These are phyloP conservation scores for Suillus subalutaceus DNA, from an alignment of 768 basidiomycete genomes.

Conservation along the genomic window DNA sequence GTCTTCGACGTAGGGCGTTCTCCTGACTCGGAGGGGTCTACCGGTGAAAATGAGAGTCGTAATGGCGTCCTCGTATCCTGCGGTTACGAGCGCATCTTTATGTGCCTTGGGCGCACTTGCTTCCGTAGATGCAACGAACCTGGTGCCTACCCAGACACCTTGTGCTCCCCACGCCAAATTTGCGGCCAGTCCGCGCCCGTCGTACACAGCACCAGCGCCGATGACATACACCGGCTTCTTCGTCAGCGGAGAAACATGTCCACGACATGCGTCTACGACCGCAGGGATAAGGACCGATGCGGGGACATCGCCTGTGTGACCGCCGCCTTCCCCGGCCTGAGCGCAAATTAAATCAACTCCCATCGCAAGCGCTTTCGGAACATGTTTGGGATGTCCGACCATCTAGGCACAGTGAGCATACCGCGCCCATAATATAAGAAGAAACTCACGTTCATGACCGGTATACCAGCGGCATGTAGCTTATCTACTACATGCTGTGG, in stretches of 20 bases:
- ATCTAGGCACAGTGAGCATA: conserved; percentile 44
- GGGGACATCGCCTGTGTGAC: conserved; percentile 84
- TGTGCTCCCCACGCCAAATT: conserved; percentile 90
- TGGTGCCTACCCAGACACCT: conserved; percentile 87
- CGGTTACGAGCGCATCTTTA: conserved; percentile 75
- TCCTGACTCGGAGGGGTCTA: conserved; percentile 82
- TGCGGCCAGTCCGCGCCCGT: conserved; percentile 85
- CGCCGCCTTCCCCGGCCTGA: conserved; percentile 91
- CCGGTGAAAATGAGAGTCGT: conserved; percentile 91
- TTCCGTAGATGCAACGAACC: conserved; percentile 83
- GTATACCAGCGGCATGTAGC: conserved; percentile 83
- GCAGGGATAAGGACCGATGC: conserved; percentile 89
- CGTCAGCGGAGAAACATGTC: conserved; percentile 76
- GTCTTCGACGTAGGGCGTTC: conserved; percentile 83
- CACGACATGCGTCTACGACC: conserved; percentile 82
- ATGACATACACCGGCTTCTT: conserved; percentile 85
- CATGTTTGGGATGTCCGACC: conserved; percentile 96
- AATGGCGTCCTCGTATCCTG: conserved; percentile 76
- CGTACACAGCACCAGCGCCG: conserved; percentile 90
- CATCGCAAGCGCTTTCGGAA: conserved; percentile 73
- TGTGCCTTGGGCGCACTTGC: conserved; percentile 83
- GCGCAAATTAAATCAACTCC: conserved; percentile 95
- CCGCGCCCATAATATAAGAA: background rate
- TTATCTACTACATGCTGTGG: conserved; percentile 78
- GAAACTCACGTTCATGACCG: conserved; percentile 76